These are phyloP conservation scores for Xerocomellus chrysenteron DNA, from an alignment of 768 basidiomycete species.

Conservation along the genomic window DNA sequence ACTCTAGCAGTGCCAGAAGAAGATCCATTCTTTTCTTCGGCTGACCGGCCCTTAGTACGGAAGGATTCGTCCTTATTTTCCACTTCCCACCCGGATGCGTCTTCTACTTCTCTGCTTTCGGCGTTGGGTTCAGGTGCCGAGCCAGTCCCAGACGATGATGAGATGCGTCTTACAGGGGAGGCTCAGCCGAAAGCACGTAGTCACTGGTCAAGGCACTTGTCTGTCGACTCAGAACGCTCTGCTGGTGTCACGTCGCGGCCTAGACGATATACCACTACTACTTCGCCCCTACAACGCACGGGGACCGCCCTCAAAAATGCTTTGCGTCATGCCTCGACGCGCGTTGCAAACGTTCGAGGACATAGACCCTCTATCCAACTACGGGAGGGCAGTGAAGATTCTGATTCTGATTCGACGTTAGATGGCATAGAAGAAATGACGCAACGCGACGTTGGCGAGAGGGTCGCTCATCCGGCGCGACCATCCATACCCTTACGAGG, in stretches of 20 bases:
- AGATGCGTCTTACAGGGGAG: slow-evolving; percentile 55
- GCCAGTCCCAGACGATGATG: slow-evolving; percentile 55
- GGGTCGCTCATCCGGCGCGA: slow-evolving; percentile 41
- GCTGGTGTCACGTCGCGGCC: slow-evolving; percentile 39
- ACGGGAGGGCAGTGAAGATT: slow-evolving; percentile 45
- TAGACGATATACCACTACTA: slow-evolving; percentile 41
- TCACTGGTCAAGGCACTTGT: slow-evolving; percentile 25
- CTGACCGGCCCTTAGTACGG: slow-evolving; percentile 31
- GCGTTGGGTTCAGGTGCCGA: slow-evolving; percentile 33
- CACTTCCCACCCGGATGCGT: slow-evolving; percentile 45
- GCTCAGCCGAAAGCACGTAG: slow-evolving; percentile 31
- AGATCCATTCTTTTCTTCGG: slow-evolving; percentile 51
- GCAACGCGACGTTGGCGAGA: slow-evolving; percentile 26
- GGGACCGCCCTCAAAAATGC: slow-evolving; percentile 58
- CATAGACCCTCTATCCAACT: slow-evolving; percentile 58
- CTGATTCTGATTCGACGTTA: slow-evolving; percentile 26
- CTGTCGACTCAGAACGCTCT: slow-evolving; percentile 49
- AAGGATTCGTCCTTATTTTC: slow-evolving; percentile 39
- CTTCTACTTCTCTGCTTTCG: slow-evolving; percentile 52
- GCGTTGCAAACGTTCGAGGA: slow-evolving; percentile 79
- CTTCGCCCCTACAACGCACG: slow-evolving; percentile 62
- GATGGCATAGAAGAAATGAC: slow-evolving; percentile 40
- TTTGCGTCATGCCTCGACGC: slow-evolving; percentile 62
- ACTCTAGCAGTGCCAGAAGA: slow-evolving; percentile 30
- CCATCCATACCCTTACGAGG: slow-evolving; percentile 62